Evolutionary conservation across 306 rosid genomes (phyloP).

Genomic region (Vicia faba): DNA sequence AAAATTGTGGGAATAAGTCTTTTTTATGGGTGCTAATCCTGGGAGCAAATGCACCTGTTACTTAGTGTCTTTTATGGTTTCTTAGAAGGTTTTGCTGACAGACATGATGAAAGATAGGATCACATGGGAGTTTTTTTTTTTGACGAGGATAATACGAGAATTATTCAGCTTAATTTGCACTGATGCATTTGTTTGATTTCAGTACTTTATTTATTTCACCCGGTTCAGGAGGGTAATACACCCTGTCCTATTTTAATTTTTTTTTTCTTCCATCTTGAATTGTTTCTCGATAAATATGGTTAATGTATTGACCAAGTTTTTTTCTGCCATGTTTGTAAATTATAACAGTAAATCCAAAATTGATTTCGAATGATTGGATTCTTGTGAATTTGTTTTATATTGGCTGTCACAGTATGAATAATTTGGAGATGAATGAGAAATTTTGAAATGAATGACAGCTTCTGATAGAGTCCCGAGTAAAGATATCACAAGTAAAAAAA

Average conservation of each 20-base stretch:
- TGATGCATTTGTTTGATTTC: constrained; percentile 8
- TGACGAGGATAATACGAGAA: background rate
- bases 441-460: constrained; percentile 10
- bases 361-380: constrained; percentile 19
- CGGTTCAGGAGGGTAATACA: constrained; percentile 15
- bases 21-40: background rate
- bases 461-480: background rate
- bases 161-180: constrained; percentile 21
- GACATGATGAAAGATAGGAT: constrained; percentile 21
- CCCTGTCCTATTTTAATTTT: background rate
- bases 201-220: background rate
- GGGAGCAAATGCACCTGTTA: background rate
- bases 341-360: constrained; percentile 1
- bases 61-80: constrained; percentile 23
- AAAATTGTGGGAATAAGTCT: background rate
- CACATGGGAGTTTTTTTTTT: background rate
- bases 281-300: constrained; percentile 4
- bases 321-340: background rate
- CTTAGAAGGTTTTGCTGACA: constrained; percentile 17
- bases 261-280: background rate
- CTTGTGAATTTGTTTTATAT: background rate
- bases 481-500: no score
- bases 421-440: constrained; percentile 15
- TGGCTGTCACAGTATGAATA: constrained; percentile 22
- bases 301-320: constrained; percentile 2